Conservation (phyloP, 179 eudicot species). For the Beta lomatogona region DNA sequence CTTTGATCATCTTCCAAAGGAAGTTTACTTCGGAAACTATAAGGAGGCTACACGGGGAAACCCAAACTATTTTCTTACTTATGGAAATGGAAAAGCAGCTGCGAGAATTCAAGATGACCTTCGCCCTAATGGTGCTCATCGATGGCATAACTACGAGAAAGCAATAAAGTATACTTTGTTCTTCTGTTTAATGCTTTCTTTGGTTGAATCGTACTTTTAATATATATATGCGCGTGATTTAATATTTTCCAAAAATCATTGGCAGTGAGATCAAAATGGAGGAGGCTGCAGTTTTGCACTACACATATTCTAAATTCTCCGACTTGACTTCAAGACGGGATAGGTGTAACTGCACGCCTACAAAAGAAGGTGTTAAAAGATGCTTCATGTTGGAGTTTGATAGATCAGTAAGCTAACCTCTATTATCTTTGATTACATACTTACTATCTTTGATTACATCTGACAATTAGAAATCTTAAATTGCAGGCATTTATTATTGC, state of each 20-base stretch:
- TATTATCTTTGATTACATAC: no score
- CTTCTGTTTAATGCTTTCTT: not conserved
- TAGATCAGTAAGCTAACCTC: constrained; percentile 61
- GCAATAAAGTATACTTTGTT: constrained; percentile 49
- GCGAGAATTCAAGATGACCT: constrained; percentile 77
- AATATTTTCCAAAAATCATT: not conserved
- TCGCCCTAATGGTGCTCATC: constrained; percentile 96
- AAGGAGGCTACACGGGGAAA: constrained; percentile 78
- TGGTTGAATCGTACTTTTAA: not conserved
- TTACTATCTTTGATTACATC: no score
- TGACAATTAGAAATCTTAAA: not conserved
- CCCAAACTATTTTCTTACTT: constrained; percentile 85
- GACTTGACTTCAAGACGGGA: constrained; percentile 85
- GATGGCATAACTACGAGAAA: constrained; percentile 90
- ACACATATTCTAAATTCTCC: constrained; percentile 70
- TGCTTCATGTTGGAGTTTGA: constrained; percentile 94
- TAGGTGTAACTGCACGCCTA: constrained; percentile 88
- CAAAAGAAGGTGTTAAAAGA: constrained; percentile 73
- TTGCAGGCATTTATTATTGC: constrained; percentile 91
- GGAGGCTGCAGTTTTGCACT: constrained; percentile 90
- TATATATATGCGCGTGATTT: no score
- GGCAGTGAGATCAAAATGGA: constrained; percentile 73
- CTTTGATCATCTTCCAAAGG: constrained; percentile 71
- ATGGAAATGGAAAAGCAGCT: constrained; percentile 93
- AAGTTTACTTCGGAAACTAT: constrained; percentile 65